Base-by-base conservation (phyloP, 2,329 filamentous ascomycete genomes). In the Microdochium bolleyi region DNA sequence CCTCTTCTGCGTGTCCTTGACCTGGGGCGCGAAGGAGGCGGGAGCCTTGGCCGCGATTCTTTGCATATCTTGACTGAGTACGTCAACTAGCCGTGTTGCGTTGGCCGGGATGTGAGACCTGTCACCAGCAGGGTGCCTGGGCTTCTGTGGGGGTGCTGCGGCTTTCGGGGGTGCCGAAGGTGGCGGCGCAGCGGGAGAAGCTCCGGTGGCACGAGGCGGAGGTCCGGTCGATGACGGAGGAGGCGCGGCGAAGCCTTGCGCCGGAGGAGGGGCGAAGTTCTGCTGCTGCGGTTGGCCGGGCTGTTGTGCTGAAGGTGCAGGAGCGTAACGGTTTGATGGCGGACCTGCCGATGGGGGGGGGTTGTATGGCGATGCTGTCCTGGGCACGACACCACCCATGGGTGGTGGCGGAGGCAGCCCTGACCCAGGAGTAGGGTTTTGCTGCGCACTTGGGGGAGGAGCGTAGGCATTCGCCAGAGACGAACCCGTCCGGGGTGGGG, bases 1-100 rank as follows among this genome's bases (percentile, higher is more conserved):
- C 25, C 94, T 85, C 73, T 96, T 96, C 67, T 96, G 89, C 2
- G 92, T 94, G 67, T 97, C 94, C 62, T 90, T 88, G 21, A 99
- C 91, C 67, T 97, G 92, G 14, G 85, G 80, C 57, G 89, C 86
- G 73, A 94, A 96, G 16, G 86, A 85, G n/a, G 86, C 76, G 19
- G 94, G 94, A 1, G 94, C 94, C 60, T 89, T 87, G 30, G 84
- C 74, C 55, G 92, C 92, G 52, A 99, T 88, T 32, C 91, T 88
- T 62, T 92, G 85, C 83, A 97, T 91, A 61, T 97, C 92, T 30
- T 80, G 79, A 52, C 76, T 85, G 49, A 99, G 78, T 37, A 95
- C 82, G 51, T 96, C 88, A 52, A 88, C 91, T 60, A 99, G 78
- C 50, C 83, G 84, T 65, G 87, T 84, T 14, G 92, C 89, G 51